Evolutionary conservation across 805 yeast species (phyloP).

Genomic region (Yarrowia sp.): DNA sequence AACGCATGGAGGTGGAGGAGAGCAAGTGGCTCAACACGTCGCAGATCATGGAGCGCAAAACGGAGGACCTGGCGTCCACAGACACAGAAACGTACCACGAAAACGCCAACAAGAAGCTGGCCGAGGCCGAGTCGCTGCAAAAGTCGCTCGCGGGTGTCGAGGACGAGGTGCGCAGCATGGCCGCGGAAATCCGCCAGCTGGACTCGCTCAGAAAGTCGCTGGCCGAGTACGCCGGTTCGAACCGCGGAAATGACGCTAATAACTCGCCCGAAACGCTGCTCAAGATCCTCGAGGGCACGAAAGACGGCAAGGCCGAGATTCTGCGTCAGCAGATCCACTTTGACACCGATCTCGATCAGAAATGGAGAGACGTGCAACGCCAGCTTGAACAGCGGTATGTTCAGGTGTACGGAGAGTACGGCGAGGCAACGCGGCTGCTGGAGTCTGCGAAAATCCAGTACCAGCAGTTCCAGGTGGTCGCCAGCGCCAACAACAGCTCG

Average conservation of each 20-base stretch:
- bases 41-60: constrained; percentile 29
- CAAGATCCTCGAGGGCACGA: background rate
- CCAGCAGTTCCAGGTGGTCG: constrained; percentile 35
- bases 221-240: background rate
- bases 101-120: constrained; percentile 41
- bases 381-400: constrained; percentile 50
- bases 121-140: constrained; percentile 18
- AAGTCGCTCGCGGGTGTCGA: constrained; percentile 9
- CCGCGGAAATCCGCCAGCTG: constrained; percentile 4
- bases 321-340: constrained; percentile 44
- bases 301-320: constrained; percentile 36
- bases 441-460: constrained; percentile 39
- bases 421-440: constrained; percentile 46
- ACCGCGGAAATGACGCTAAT: background rate
- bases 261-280: background rate
- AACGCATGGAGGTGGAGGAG: constrained; percentile 34
- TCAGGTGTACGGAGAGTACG: constrained; percentile 48
- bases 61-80: constrained; percentile 41
- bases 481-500: constrained; percentile 42
- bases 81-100: constrained; percentile 41
- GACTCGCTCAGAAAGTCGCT: constrained; percentile 6
- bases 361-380: constrained; percentile 51
- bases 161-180: constrained; percentile 10
- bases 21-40: constrained; percentile 31
- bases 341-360: constrained; percentile 48